Percentiles rank a stretch among this genome's conserved stretches.
phyloP scores from a whole-genome alignment of 2,329 filamentous ascomycete genomes.

The Pseudogymnoascus sp. region DNA sequence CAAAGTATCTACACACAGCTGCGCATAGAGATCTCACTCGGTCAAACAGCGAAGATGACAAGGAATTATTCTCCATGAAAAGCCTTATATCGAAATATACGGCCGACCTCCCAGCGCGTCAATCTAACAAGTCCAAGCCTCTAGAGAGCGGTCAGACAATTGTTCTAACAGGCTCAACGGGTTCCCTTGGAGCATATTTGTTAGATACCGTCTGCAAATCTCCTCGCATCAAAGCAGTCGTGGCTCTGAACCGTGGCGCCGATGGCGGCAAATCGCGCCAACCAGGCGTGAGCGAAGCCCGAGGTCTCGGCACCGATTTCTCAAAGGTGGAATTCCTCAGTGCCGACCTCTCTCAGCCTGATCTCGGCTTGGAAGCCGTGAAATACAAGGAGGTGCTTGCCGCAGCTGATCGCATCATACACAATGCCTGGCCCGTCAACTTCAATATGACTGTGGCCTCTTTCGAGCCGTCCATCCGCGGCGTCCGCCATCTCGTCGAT shows the following conservation, averaged over 20 bases:
- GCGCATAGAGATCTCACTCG: neutral
- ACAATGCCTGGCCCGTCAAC: conserved; percentile 32
- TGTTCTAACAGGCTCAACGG: conserved; percentile 41
- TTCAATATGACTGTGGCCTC: conserved; percentile 28
- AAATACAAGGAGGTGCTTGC: conserved; percentile 21
- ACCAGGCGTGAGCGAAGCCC: conserved; percentile 26
- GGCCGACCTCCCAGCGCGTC: neutral
- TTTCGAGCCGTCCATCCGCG: conserved; percentile 32
- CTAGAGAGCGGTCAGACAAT: conserved; percentile 14
- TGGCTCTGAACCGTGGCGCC: conserved; percentile 39
- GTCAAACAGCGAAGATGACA: neutral
- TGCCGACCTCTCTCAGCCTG: conserved; percentile 38
- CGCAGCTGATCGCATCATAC: conserved; percentile 32
- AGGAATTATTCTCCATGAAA: neutral
- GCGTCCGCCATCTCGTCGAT: conserved; percentile 33
- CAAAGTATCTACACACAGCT: neutral
- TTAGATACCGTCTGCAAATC: conserved; percentile 31
- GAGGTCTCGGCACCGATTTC: conserved; percentile 31
- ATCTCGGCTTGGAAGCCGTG: conserved; percentile 38
- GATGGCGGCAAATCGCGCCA: conserved; percentile 12
- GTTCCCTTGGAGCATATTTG: conserved; percentile 41
- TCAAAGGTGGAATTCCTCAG: conserved; percentile 40
- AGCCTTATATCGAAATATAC: neutral
- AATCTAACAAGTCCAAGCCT: neutral
- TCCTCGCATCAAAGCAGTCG: conserved; percentile 33